phyloP scores from a whole-genome alignment of 2,329 filamentous ascomycete genomes.

The Epichloe aotearoae region DNA sequence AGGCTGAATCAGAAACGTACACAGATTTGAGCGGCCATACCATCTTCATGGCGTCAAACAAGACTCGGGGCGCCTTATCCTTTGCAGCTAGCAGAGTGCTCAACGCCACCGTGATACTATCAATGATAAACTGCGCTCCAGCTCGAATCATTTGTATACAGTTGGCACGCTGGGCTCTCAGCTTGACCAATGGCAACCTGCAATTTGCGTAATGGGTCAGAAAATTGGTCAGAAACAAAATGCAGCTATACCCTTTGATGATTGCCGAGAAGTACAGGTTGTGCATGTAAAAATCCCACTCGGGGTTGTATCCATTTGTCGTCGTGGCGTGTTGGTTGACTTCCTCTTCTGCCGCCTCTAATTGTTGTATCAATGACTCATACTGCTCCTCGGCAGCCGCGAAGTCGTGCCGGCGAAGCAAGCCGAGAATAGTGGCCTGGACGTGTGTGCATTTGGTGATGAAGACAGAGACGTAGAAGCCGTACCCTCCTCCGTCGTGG shows the following conservation, averaged over 20 bases:
- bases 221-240: conserved; percentile 22
- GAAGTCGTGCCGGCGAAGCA: conserved; percentile 17
- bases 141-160: conserved; percentile 16
- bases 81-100: conserved; percentile 12
- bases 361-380: conserved; percentile 11
- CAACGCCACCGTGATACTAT: conserved; percentile 13
- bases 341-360: conserved; percentile 14
- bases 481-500: conserved; percentile 14
- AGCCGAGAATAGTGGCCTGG: conserved; percentile 14
- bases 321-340: conserved; percentile 9
- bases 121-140: conserved; percentile 17
- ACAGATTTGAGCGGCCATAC: conserved; percentile 25
- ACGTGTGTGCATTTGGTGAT: conserved; percentile 15
- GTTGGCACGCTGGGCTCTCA: conserved; percentile 16
- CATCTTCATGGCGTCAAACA: conserved; percentile 25
- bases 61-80: conserved; percentile 17
- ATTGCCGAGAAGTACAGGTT: conserved; percentile 20
- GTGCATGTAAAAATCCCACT: conserved; percentile 18
- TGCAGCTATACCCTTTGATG: conserved; percentile 22
- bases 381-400: conserved; percentile 16
- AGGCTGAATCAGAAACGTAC: conserved; percentile 16
- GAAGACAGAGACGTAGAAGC: conserved; percentile 16
- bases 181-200: conserved; percentile 12
- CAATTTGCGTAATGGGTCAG: conserved; percentile 18
- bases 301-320: conserved; percentile 4